phyloP scores from a whole-genome alignment of 495 filamentous ascomycete species.

The Aspergillus affinis region DNA sequence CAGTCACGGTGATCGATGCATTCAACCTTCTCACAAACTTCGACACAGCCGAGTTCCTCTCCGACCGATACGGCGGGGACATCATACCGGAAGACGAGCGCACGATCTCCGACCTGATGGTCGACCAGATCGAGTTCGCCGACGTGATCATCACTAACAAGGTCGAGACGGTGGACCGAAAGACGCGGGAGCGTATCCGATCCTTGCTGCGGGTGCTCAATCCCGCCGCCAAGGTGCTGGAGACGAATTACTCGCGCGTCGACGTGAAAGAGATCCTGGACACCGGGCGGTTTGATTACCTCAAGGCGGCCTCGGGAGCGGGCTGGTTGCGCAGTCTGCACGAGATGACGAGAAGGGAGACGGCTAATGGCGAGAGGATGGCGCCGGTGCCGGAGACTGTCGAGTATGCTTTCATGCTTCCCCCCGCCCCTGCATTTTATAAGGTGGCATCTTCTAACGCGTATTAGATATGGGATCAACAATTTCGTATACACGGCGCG shows the following conservation, averaged over 20 bases:
- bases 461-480: constrained; percentile 48
- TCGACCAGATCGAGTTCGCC: constrained; percentile 63
- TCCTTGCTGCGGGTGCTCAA: constrained; percentile 50
- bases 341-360: constrained; percentile 47
- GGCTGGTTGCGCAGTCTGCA: constrained; percentile 53
- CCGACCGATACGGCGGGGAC: constrained; percentile 46
- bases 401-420: constrained; percentile 40
- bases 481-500: constrained; percentile 56
- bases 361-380: constrained; percentile 41
- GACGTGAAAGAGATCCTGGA: constrained; percentile 52
- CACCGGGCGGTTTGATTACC: constrained; percentile 47
- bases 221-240: constrained; percentile 49
- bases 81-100: constrained; percentile 56
- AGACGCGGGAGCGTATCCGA: constrained; percentile 38
- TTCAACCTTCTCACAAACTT: constrained; percentile 59
- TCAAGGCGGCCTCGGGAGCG: constrained; percentile 42
- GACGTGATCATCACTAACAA: constrained; percentile 62
- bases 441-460: constrained; percentile 3
- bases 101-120: constrained; percentile 59
- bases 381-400: constrained; percentile 58
- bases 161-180: constrained; percentile 41
- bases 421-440: neutral
- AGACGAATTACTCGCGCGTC: constrained; percentile 43
- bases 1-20: constrained; percentile 58
- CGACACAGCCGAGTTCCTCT: constrained; percentile 56